Evolutionary conservation across 1,139 yeast species (phyloP), one percentile per base, ranked within the genome.

Genomic region (Pichiaceae sp.): DNA sequence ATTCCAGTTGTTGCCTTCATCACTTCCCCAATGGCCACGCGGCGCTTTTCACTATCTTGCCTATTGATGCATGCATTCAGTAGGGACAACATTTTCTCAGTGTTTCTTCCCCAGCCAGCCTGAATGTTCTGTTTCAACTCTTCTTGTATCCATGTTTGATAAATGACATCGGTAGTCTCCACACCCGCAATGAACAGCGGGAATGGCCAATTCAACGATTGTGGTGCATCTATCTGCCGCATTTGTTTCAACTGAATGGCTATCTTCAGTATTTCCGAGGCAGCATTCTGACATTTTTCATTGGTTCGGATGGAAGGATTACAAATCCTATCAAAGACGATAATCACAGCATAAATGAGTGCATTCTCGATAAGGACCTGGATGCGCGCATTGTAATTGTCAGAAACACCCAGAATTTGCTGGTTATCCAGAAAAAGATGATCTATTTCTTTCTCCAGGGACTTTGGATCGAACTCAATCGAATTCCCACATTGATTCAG

Each of bases 401-500:
- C 19, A 9, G 17, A 21, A 26, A 21, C n/a, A 17, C 17, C 8
- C 8, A 27, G 15, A 9, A 35, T 7, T 18, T 31, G 17, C 27
- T 31, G 27, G 24, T 35, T 35, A 20, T 35, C 38, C 12, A 23
- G 14, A n/a, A 30, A 18, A 11, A 35, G 34, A n/a, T 20, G 18
- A 16, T 32, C 34, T 23, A 35, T 35, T 17, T 35, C 38, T 19
- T 25, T 24, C 29, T 27, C 29, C 16, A 27, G n/a, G 8, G 29
- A 36, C 9, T 26, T 15, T 12, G 35, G 21, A 21, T 36, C 36
- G 20, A 36, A 36, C 21, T 36, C 38, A 12, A 31, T 36, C 9
- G 38, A 36, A 23, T 36, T 36, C 21, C 38, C 38, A 20, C 38
- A 36, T 17, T 36, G 38, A 15, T 36, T 36, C 18, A 36, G 36